These are phyloP conservation scores for Ophioceras dolichostomum DNA, from an alignment of 2,329 filamentous ascomycete species.

Conservation along the genomic window DNA sequence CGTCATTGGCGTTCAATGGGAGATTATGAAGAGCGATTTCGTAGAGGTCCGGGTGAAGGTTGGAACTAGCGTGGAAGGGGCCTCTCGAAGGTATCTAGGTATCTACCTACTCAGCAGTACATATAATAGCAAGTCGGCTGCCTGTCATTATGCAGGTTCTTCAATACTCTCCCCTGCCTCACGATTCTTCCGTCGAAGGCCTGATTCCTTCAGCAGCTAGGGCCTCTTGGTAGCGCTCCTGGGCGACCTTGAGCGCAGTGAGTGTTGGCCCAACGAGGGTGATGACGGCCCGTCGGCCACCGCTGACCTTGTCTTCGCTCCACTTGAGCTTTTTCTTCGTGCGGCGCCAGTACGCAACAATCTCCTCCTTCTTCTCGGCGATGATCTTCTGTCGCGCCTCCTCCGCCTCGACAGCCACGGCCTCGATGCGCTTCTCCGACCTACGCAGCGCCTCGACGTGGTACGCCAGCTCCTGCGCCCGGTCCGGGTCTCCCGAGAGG, in stretches of 20 bases:
- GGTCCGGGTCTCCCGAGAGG: constrained; percentile 72
- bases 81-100: no score
- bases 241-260: constrained; percentile 56
- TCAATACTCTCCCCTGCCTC: no score
- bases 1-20: no score
- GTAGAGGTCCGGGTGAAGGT: no score
- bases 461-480: constrained; percentile 68
- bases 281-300: constrained; percentile 64
- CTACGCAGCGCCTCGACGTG: constrained; percentile 71
- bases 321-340: constrained; percentile 65
- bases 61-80: no score
- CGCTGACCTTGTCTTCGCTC: constrained; percentile 55
- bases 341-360: constrained; percentile 55
- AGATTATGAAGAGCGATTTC: no score
- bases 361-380: constrained; percentile 54
- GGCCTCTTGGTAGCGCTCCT: constrained; percentile 16
- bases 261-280: constrained; percentile 66
- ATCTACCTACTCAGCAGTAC: no score
- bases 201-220: constrained; percentile 10
- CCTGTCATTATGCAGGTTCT: no score
- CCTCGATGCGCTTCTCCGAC: constrained; percentile 66
- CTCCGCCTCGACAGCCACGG: constrained; percentile 72
- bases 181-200: constrained; percentile 9
- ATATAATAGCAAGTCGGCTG: no score
- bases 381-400: constrained; percentile 56